Base-by-base conservation (phyloP, 2,329 filamentous ascomycete genomes). In the Epichloe coenophiala region DNA sequence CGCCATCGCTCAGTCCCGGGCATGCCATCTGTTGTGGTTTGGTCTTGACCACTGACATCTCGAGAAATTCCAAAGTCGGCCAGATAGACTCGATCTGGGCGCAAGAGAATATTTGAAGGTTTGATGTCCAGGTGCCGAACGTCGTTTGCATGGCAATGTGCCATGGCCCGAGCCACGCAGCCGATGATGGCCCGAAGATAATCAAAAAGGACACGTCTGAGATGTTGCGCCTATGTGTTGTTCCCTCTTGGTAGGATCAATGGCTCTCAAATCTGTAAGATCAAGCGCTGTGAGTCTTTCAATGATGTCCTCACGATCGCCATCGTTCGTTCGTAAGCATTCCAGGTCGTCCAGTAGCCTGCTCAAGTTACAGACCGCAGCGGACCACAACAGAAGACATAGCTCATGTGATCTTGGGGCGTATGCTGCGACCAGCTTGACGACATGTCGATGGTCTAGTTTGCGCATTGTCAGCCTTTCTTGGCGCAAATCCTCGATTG, bases 31-130 rank as follows among this genome's bases (percentile, higher is more conserved):
- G 71, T 74, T 49, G 67, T 71, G 6, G 70, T 73, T 46, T 71
- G 64, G 9, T 73, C 71, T 23, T 66, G 65, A 41, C 67, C 68
- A 46, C 66, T 68, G 13, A 75, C 70, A 46, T 75, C 71, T 48
- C 66, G 63, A 12, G 73, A 70, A 23, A 75, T 73, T 37, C 71
- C 72, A 60, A 75, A 75, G 56, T 75, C 72, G 21, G 71, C 69
- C 13, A 74, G 61, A 51, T 74, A 74, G 8, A 75, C 71, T 8
- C 68, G 63, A 5, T 67, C 67, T 1, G 70, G 64, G 50, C 66
- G 69, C 7, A 74, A 61, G 2, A 75, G 63, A 47, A 74, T 73
- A 48, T 75, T 74, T 37, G 65, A 67, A 2, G 72, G 72, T 52
- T 75, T 74, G 36, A 75, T 66, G 49, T 75, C 70, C 4, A 71